Percentiles rank a stretch among this genome's conserved stretches.
phyloP scores from a whole-genome alignment of 1,284 basidiomycete species.

The Ustilago esculenta region DNA sequence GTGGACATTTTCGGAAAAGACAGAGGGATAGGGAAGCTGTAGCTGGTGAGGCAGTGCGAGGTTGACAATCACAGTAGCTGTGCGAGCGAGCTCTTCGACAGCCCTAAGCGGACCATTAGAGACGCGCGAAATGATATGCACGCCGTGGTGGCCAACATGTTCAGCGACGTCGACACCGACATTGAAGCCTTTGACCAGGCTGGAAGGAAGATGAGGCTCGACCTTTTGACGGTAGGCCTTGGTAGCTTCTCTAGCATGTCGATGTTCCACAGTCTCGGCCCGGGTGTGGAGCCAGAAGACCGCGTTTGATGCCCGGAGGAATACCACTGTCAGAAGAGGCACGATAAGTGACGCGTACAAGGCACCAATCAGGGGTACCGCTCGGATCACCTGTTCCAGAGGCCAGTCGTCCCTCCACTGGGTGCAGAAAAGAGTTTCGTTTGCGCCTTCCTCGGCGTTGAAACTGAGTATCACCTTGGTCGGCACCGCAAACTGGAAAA shows the following conservation, averaged over 20 bases:
- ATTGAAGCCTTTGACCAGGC: slow-evolving; percentile 36
- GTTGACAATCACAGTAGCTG: slow-evolving; percentile 25
- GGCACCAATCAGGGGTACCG: slow-evolving; percentile 20
- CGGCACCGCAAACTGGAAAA: slow-evolving; percentile 46
- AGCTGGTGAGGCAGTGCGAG: slow-evolving; percentile 26
- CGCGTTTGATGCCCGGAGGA: slow-evolving; percentile 38
- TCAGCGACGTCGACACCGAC: slow-evolving; percentile 26
- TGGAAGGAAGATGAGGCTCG: slow-evolving; percentile 29
- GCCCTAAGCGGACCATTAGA: slow-evolving; percentile 23
- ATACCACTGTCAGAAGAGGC: slow-evolving; percentile 29
- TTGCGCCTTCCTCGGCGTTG: slow-evolving; percentile 23
- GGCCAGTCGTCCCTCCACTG: slow-evolving; percentile 50
- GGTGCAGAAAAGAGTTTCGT: slow-evolving; percentile 46
- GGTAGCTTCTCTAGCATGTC: slow-evolving; percentile 13
- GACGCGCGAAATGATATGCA: slow-evolving; percentile 15
- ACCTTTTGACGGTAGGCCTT: slow-evolving; percentile 18
- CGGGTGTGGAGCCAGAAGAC: slow-evolving; percentile 41
- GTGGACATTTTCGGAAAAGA: slow-evolving; percentile 19
- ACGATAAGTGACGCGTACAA: slow-evolving; percentile 32
- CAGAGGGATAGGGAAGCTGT: slow-evolving; percentile 39
- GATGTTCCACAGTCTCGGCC: slow-evolving; percentile 19
- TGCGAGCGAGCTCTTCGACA: slow-evolving; percentile 32
- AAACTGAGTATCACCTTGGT: slow-evolving; percentile 39
- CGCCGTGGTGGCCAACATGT: slow-evolving; percentile 16
- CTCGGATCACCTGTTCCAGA: slow-evolving; percentile 18